Conservation (phyloP, 768 basidiomycete genomes). For the Leccinum imitatum region DNA sequence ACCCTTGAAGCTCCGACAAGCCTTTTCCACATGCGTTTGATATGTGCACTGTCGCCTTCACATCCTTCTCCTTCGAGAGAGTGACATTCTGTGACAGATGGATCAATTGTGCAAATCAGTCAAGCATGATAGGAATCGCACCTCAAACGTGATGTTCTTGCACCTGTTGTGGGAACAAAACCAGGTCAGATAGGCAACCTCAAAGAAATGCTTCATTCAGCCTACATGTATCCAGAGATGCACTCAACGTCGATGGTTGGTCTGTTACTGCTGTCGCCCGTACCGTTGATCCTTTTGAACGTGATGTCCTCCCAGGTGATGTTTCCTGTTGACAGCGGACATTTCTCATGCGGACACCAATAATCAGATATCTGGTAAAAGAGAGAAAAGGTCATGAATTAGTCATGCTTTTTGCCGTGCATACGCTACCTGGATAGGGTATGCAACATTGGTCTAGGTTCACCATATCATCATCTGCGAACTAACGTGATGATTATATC, state of each 20-base stretch:
- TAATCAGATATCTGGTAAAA: neutral
- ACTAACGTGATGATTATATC: neutral
- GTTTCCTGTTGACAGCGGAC: neutral
- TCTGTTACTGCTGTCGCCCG: slow-evolving; percentile 3
- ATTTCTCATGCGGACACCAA: slow-evolving; percentile 8
- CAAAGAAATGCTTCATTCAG: neutral
- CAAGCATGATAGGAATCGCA: neutral
- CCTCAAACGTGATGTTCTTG: slow-evolving; percentile 11
- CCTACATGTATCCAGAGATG: neutral
- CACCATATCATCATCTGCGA: neutral
- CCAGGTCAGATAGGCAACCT: neutral
- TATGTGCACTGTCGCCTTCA: neutral
- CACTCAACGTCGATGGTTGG: slow-evolving; percentile 4
- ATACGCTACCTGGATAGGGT: slow-evolving; percentile 14
- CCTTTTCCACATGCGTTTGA: slow-evolving; percentile 12
- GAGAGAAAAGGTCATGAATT: neutral
- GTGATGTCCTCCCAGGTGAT: slow-evolving; percentile 9
- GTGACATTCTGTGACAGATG: slow-evolving; percentile 4
- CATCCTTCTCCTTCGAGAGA: slow-evolving; percentile 3
- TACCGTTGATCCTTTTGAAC: slow-evolving; percentile 8
- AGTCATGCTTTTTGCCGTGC: no score
- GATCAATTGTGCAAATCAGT: neutral
- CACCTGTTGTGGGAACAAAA: slow-evolving; percentile 1
- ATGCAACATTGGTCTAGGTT: slow-evolving; percentile 1
- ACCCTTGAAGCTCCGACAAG: neutral